Evolutionary conservation across 139 green algal genomes (phyloP).

Genomic region (Trebouxia sp.): DNA sequence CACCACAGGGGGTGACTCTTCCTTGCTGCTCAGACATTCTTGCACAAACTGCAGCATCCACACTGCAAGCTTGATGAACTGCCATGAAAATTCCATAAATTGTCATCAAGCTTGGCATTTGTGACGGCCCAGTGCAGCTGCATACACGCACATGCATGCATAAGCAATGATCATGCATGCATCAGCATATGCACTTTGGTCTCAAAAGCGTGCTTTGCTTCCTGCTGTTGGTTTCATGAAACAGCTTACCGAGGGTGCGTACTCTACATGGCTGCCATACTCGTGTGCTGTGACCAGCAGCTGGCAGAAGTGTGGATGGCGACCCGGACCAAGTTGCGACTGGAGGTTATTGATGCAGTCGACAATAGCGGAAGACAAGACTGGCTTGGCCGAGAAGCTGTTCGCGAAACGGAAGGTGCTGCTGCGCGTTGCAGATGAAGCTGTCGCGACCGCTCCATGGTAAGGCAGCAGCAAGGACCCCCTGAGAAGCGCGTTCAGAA

Average conservation of each 20-base stretch:
- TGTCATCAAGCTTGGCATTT: not conserved
- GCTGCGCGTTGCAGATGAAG: not conserved
- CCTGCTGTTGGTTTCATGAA: too few relatives aligned
- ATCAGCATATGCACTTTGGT: not conserved
- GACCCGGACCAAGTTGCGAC: not conserved
- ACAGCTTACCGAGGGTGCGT: not conserved
- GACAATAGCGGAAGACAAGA: not conserved
- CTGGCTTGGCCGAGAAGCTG: not conserved
- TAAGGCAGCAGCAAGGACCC: constrained; percentile 21
- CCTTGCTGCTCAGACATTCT: constrained; percentile 24
- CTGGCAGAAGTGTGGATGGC: constrained; percentile 29
- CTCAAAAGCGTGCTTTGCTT: too few relatives aligned
- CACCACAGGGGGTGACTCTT: constrained; percentile 1
- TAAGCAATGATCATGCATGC: not conserved
- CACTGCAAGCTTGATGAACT: not conserved
- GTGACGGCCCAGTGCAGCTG: not conserved
- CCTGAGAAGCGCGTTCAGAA: not conserved
- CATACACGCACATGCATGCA: not conserved
- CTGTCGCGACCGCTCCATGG: not conserved
- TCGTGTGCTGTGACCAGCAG: constrained; percentile 12
- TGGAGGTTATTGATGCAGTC: constrained; percentile 18
- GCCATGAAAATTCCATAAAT: not conserved
- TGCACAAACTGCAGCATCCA: constrained; percentile 2
- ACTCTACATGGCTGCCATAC: not conserved
- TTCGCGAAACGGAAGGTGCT: not conserved